These are phyloP conservation scores for Oryza officinalis DNA, from an alignment of 176 grass and related monocot species.

Conservation along the genomic window DNA sequence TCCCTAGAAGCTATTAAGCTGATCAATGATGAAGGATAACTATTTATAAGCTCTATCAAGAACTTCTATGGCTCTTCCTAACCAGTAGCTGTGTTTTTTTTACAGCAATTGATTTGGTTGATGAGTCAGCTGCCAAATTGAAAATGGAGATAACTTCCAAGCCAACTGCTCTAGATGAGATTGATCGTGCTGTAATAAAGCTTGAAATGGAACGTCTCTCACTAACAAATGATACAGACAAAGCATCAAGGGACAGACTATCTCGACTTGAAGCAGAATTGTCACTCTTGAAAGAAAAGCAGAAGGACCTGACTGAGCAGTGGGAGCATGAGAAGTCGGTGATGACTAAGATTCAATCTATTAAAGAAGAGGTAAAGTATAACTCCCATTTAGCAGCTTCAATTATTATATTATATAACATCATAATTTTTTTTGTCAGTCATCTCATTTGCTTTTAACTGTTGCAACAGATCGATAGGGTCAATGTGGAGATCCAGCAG, in stretches of 20 bases:
- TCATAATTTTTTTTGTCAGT: background rate
- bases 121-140: constrained; percentile 95
- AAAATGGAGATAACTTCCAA: constrained; percentile 99
- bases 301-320: constrained; percentile 76
- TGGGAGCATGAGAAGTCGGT: constrained; percentile 92
- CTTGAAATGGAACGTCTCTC: constrained; percentile 98
- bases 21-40: constrained; percentile 7
- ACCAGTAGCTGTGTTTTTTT: constrained; percentile 21
- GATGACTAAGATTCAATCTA: constrained; percentile 94
- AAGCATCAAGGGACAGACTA: constrained; percentile 89
- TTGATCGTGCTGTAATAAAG: constrained; percentile 90
- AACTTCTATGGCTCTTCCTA: constrained; percentile 31
- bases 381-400: background rate
- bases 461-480: constrained; percentile 87
- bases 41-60: background rate
- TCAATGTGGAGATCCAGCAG: constrained; percentile 98
- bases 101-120: constrained; percentile 98
- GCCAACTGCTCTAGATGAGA: constrained; percentile 94
- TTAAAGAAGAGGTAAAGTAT: constrained; percentile 86
- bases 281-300: constrained; percentile 79
- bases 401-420: background rate
- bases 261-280: constrained; percentile 83
- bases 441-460: constrained; percentile 33
- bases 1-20: background rate
- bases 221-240: constrained; percentile 96